A percentile compares a stretch with the other conserved stretches of the same genome.
Evolutionary conservation across 1,284 basidiomycete species (phyloP).

Genomic region (Fomitiporia mediterranea): DNA sequence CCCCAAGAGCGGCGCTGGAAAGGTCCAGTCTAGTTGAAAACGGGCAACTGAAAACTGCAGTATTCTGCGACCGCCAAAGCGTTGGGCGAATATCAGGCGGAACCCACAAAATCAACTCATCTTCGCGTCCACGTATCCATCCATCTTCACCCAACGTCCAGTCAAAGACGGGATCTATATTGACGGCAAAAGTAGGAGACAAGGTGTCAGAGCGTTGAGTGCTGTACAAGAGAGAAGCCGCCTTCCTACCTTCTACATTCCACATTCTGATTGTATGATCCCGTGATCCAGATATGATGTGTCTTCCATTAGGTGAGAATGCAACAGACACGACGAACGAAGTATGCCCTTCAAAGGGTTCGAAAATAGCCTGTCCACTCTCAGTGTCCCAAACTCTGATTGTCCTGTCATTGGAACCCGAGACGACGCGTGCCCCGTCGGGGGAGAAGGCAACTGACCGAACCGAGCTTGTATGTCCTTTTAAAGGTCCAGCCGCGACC

Average conservation of each 20-base stretch:
- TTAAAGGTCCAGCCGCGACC: neutral
- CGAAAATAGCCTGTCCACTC: neutral
- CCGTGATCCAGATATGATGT: constrained; percentile 79
- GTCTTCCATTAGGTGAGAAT: constrained; percentile 17
- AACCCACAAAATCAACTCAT: constrained; percentile 3
- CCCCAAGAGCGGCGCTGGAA: neutral
- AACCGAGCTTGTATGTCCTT: neutral
- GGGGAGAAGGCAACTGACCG: neutral
- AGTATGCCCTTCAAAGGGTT: neutral
- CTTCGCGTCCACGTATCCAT: neutral
- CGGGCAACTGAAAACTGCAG: neutral
- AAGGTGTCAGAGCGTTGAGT: no score
- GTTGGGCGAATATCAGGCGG: neutral
- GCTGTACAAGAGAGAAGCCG: neutral
- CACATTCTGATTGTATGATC: constrained; percentile 99
- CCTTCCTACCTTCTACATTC: constrained; percentile 33
- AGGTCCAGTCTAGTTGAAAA: constrained; percentile 5
- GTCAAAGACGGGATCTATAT: no score
- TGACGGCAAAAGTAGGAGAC: no score
- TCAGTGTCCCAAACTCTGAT: constrained; percentile 2
- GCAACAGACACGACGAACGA: neutral
- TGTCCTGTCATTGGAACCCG: neutral
- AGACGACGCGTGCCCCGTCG: neutral
- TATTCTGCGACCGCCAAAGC: neutral
- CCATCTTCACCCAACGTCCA: constrained; percentile 6